A percentile compares a stretch with the other conserved stretches of the same genome.
Evolutionary conservation across 139 green algal genomes (phyloP).

Genomic region (Monoraphidium neglectum): DNA sequence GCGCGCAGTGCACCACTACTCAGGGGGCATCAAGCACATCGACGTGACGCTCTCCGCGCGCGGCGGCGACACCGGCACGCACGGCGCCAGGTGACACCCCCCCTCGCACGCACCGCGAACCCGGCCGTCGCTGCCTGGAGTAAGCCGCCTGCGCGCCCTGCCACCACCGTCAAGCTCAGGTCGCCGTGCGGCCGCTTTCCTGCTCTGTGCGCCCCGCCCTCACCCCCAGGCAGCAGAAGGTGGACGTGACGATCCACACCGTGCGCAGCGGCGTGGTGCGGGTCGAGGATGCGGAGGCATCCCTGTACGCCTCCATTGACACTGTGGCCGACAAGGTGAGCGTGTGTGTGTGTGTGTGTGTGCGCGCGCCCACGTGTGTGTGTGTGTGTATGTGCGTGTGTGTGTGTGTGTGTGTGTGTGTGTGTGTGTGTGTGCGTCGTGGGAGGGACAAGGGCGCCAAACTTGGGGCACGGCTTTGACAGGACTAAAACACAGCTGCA

Average conservation of each 20-base stretch:
- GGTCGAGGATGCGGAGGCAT: conserved; percentile 66
- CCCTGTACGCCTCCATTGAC: conserved; percentile 78
- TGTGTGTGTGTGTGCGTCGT: too few relatives aligned
- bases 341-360: neutral
- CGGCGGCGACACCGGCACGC: conserved; percentile 68
- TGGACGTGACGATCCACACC: conserved; percentile 80
- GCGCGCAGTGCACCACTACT: conserved; percentile 56
- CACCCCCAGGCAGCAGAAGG: conserved; percentile 53
- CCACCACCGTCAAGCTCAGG: too few relatives aligned
- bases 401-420: too few relatives aligned
- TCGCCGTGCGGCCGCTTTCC: too few relatives aligned
- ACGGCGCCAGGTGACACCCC: conserved; percentile 57
- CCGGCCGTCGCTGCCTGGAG: too few relatives aligned
- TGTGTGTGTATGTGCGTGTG: neutral
- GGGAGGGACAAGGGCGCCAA: too few relatives aligned
- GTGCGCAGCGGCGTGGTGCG: conserved; percentile 72
- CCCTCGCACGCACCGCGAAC: too few relatives aligned
- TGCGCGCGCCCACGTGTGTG: neutral
- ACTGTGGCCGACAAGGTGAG: conserved; percentile 68
- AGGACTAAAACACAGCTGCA: too few relatives aligned
- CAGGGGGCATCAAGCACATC: conserved; percentile 60
- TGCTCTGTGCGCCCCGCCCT: neutral
- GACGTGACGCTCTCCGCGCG: conserved; percentile 64
- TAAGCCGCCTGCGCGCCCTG: too few relatives aligned
- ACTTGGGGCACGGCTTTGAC: too few relatives aligned